These are phyloP conservation scores for Leccinum huronense DNA, from an alignment of 1,284 basidiomycete genomes.

Conservation along the genomic window DNA sequence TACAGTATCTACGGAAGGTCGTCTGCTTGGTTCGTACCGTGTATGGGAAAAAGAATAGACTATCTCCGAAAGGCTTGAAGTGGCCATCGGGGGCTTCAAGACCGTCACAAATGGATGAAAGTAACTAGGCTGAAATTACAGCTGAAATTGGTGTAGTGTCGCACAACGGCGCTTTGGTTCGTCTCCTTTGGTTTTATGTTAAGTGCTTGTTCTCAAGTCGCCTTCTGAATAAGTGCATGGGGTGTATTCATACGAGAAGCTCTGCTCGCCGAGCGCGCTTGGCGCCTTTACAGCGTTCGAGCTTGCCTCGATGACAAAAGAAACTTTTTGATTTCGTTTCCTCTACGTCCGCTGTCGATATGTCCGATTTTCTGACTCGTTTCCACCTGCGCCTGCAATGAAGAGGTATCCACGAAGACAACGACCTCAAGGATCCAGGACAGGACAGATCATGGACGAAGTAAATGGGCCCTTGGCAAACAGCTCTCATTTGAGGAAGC, in stretches of 20 bases:
- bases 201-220: conserved; percentile 1
- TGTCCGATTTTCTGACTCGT: conserved; percentile 79
- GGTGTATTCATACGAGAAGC: conserved; percentile 97
- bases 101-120: conserved; percentile 68
- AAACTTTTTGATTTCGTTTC: conserved; percentile 93
- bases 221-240: conserved; percentile 77
- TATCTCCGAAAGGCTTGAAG: conserved; percentile 65
- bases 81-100: conserved; percentile 87
- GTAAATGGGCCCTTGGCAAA: conserved; percentile 98
- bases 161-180: conserved; percentile 94
- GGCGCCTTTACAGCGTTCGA: conserved; percentile 86
- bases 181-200: conserved; percentile 29
- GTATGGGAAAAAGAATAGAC: conserved; percentile 95
- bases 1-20: conserved; percentile 77
- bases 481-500: conserved; percentile 86
- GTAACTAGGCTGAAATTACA: conserved; percentile 69
- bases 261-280: conserved; percentile 89
- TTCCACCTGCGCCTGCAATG: conserved; percentile 45
- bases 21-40: conserved; percentile 87
- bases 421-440: conserved; percentile 87
- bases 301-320: conserved; percentile 64
- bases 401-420: conserved; percentile 81
- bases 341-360: conserved; percentile 96
- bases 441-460: conserved; percentile 92
- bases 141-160: conserved; percentile 82